Evolutionary conservation across 768 basidiomycete genomes (phyloP), one percentile per base, ranked within the genome.

Genomic region (Russula dissimulans): DNA sequence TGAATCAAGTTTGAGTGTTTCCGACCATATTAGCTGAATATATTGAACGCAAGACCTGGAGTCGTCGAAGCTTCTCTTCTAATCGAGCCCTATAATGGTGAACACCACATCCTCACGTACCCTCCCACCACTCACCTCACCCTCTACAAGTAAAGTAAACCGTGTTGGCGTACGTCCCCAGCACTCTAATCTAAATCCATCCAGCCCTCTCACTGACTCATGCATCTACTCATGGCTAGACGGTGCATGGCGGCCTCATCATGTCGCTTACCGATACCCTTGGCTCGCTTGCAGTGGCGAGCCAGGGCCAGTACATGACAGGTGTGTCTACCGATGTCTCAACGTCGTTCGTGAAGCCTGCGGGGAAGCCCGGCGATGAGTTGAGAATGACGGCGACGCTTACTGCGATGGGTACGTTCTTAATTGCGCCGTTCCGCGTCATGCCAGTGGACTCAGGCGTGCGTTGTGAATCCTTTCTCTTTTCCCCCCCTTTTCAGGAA

Each of bases 271-370:
- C 91, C 5, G 91, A 92, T 70, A 91, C 89, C 14, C 71, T 92
- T 17, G 90, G 91, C 4, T 91, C 90, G 1, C 79, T 92, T 17
- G 89, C 86, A n/a, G 81, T 93, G 29, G 87, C 89, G 1, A 81
- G 84, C 14, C 85, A 84, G 63, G 91, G 91, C 3, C 85, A 90
- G 9, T 93, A 75, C 67, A 90, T 91, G 89, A 92, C 91, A 0
- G 89, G 91, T 15, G 89, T 92, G 10, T 90, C 88, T 3, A 89
- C 89, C 3, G 90, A 92, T 69, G 82, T 93, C 63, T 84, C 74
- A 29, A 74, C 89, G 0, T 87, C 87, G 1, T 92, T 91, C 63
- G 81, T 91, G 59, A 82, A 83, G 38, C 88, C 87, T 18, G 86
- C 80, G 5, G 91, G 91, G n/a, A 78, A 75, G 56, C 73, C 76